These are phyloP conservation scores for Agarophyton chilense DNA, from an alignment of 23 red algal genomes.

Conservation along the genomic window DNA sequence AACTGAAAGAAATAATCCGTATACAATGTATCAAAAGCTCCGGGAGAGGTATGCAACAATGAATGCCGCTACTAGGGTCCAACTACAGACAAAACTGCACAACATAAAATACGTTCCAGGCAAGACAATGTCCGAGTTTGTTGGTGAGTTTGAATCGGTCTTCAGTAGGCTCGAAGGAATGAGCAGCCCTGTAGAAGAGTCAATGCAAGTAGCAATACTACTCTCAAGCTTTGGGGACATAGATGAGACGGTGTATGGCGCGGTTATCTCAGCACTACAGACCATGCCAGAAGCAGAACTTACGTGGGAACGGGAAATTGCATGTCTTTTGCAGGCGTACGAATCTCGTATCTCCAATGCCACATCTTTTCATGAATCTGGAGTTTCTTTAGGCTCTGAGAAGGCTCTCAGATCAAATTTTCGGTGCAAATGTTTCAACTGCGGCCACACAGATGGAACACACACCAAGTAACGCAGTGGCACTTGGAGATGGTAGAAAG, in stretches of 20 bases:
- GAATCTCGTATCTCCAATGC: too few species aligned
- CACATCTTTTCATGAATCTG: too few species aligned
- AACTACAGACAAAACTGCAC: constrained; percentile 19
- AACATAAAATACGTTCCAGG: neutral
- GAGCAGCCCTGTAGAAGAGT: neutral
- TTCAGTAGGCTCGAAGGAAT: neutral
- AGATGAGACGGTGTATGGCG: neutral
- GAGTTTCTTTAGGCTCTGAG: too few species aligned
- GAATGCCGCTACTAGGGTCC: constrained; percentile 3
- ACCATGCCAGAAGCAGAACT: neutral
- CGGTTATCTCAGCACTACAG: constrained; percentile 8
- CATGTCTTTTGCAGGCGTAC: neutral
- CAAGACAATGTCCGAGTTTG: constrained; percentile 8
- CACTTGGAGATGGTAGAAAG: too few species aligned
- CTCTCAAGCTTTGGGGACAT: neutral
- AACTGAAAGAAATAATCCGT: too few species aligned
- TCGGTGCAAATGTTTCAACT: neutral
- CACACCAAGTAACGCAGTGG: too few species aligned
- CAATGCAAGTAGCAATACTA: constrained; percentile 38
- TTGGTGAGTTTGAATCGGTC: neutral
- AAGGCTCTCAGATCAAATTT: neutral
- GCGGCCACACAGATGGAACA: too few species aligned
- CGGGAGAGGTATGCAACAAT: neutral
- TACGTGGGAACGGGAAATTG: constrained; percentile 17
- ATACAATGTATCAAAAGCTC: too few species aligned